Evolutionary conservation across 2,329 filamentous ascomycete genomes (phyloP).

Genomic region (Paraconiothyrium brasiliense): DNA sequence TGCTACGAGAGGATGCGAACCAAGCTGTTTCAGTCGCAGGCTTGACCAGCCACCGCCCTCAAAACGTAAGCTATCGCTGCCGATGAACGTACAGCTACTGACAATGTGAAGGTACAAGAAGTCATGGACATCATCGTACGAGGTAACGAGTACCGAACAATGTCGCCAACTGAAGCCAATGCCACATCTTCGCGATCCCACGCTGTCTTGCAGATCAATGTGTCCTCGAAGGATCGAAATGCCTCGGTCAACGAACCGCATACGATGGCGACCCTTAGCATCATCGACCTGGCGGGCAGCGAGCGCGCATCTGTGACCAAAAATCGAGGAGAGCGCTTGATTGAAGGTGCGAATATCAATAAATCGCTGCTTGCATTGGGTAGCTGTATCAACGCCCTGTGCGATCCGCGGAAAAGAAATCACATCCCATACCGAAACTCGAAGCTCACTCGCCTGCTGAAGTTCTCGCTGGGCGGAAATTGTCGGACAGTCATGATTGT

Average conservation of each 20-base stretch:
- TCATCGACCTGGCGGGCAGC: slow-evolving; percentile 96
- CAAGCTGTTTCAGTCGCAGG: slow-evolving; percentile 91
- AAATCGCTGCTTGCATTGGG: slow-evolving; percentile 94
- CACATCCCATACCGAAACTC: slow-evolving; percentile 98
- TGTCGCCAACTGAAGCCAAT: slow-evolving; percentile 96
- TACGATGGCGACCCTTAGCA: slow-evolving; percentile 97
- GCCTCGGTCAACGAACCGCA: slow-evolving; percentile 92
- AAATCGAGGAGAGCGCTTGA: slow-evolving; percentile 88
- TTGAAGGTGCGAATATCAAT: slow-evolving; percentile 99
- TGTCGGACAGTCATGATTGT: slow-evolving; percentile 99
- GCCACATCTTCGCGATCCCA: slow-evolving; percentile 97
- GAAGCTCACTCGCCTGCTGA: slow-evolving; percentile 92
- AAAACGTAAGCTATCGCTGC: slow-evolving; percentile 69
- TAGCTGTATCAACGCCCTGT: slow-evolving; percentile 97
- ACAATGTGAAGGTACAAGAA: slow-evolving; percentile 67
- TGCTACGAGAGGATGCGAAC: slow-evolving; percentile 93
- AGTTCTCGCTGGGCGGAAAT: slow-evolving; percentile 96
- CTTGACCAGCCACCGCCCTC: slow-evolving; percentile 88
- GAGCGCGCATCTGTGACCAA: slow-evolving; percentile 96
- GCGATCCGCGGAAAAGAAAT: slow-evolving; percentile 88
- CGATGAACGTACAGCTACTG: slow-evolving; percentile 22
- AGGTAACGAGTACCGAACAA: slow-evolving; percentile 93
- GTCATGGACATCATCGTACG: slow-evolving; percentile 99
- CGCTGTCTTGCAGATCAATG: slow-evolving; percentile 95
- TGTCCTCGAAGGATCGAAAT: slow-evolving; percentile 93